Conservation (phyloP, 805 yeast genomes). For the Metschnikowia matae region DNA sequence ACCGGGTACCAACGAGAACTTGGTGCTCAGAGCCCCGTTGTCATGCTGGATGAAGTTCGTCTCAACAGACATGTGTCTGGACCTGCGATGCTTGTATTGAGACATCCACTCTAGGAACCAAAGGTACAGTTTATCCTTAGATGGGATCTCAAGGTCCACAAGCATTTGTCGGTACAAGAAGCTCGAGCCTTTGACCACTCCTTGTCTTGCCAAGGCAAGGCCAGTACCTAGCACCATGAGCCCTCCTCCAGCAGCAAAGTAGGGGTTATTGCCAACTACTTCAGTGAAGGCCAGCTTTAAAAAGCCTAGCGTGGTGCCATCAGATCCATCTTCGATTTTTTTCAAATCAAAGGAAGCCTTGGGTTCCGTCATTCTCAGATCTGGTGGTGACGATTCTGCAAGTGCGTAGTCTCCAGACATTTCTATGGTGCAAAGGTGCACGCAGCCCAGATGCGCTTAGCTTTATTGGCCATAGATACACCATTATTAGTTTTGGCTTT, state of each 20-base stretch:
- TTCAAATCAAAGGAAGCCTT: conserved; percentile 29
- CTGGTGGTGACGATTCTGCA: background rate
- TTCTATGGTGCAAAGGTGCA: conserved; percentile 2
- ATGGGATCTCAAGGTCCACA: conserved; percentile 89
- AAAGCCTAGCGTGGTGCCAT: conserved; percentile 36
- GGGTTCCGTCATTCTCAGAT: background rate
- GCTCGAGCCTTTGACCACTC: conserved; percentile 56
- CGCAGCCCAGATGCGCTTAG: background rate
- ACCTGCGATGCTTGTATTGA: conserved; percentile 63
- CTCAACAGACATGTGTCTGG: conserved; percentile 86
- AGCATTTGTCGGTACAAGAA: conserved; percentile 77
- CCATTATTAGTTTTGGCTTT: background rate
- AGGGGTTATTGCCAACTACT: conserved; percentile 73
- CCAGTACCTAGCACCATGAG: conserved; percentile 92
- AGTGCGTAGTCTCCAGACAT: conserved; percentile 1
- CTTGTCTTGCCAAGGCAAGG: conserved; percentile 71
- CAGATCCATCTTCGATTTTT: conserved; percentile 32
- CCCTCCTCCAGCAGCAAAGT: conserved; percentile 98
- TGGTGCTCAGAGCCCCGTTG: conserved; percentile 85
- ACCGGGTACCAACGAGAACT: conserved; percentile 90
- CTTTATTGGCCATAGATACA: background rate
- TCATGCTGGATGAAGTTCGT: conserved; percentile 85
- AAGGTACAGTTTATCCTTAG: conserved; percentile 85
- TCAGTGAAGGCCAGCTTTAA: conserved; percentile 43
- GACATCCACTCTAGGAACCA: conserved; percentile 99